Percentiles rank a stretch among this genome's conserved stretches.
phyloP scores from a whole-genome alignment of 352 stramenopile species.

The Heterotrichella gracilis region DNA sequence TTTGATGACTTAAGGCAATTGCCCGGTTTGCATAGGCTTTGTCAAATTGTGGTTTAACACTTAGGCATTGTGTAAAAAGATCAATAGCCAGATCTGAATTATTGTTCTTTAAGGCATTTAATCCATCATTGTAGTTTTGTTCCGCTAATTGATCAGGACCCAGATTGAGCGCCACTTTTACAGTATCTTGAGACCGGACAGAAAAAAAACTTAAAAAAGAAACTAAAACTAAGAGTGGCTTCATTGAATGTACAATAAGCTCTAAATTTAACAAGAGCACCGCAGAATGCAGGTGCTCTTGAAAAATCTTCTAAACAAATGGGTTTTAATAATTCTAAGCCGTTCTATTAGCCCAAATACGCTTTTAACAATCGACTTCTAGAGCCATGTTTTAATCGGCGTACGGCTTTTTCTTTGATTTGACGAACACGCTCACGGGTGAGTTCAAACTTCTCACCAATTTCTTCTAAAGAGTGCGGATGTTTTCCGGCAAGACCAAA shows the following conservation, averaged over 20 bases:
- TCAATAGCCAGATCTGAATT: not conserved
- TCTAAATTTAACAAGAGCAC: no score
- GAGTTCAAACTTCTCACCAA: not conserved
- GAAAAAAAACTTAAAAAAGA: no score
- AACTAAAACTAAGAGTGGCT: no score
- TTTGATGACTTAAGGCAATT: not conserved
- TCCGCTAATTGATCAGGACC: not conserved
- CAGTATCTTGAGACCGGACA: not conserved
- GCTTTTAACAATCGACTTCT: not conserved
- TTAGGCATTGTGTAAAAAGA: not conserved
- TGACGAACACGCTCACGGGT: not conserved
- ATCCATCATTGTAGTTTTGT: not conserved
- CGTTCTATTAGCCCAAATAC: not conserved
- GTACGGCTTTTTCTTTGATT: constrained; percentile 6
- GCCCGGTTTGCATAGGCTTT: not conserved
- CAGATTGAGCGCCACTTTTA: not conserved
- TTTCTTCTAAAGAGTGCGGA: not conserved
- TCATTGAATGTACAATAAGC: no score
- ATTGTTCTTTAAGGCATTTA: not conserved
- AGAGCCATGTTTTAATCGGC: not conserved
- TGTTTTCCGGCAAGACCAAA: not conserved
- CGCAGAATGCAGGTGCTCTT: no score
- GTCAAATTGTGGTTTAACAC: not conserved
- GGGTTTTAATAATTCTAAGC: no score
- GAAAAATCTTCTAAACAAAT: no score